phyloP scores from a whole-genome alignment of 2,329 filamentous ascomycete genomes.

The Monosporascus sp. region DNA sequence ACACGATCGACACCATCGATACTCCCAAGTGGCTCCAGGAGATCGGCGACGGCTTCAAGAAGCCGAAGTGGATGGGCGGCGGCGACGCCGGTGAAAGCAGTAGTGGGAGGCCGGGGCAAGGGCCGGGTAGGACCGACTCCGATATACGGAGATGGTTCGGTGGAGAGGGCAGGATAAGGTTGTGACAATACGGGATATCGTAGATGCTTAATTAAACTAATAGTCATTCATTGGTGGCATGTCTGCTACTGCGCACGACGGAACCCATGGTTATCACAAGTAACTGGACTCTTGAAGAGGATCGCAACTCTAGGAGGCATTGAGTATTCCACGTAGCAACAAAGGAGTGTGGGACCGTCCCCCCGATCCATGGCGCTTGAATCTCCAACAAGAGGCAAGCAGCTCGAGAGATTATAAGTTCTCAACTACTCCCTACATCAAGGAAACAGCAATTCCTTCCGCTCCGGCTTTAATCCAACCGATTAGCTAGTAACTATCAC shows the following conservation, averaged over 20 bases:
- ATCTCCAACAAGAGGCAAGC: too few relatives aligned
- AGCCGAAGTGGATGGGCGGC: slow-evolving; percentile 75
- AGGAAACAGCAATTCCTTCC: neutral
- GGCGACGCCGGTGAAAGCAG: slow-evolving; percentile 35
- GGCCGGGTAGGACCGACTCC: slow-evolving; percentile 23
- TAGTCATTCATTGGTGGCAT: too few relatives aligned
- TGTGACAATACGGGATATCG: slow-evolving; percentile 10
- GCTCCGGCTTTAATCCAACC: neutral
- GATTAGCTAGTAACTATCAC: slow-evolving; percentile 14
- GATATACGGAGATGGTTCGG: slow-evolving; percentile 57
- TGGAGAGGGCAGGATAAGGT: slow-evolving; percentile 35
- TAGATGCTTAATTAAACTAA: too few relatives aligned
- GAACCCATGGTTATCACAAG: too few relatives aligned
- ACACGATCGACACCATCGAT: slow-evolving; percentile 82
- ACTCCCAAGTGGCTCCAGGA: slow-evolving; percentile 79
- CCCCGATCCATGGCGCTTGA: too few relatives aligned
- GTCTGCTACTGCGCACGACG: too few relatives aligned
- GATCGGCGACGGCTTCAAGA: slow-evolving; percentile 62
- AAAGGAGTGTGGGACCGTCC: too few relatives aligned
- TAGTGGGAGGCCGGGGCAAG: slow-evolving; percentile 20
- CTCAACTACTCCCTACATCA: too few relatives aligned
- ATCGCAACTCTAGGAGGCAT: too few relatives aligned
- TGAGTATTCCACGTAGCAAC: too few relatives aligned
- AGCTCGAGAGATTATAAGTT: too few relatives aligned
- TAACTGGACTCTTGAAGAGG: too few relatives aligned